These are phyloP conservation scores for Aschersonia sp. DNA, from an alignment of 2,329 filamentous ascomycete species.

Conservation along the genomic window DNA sequence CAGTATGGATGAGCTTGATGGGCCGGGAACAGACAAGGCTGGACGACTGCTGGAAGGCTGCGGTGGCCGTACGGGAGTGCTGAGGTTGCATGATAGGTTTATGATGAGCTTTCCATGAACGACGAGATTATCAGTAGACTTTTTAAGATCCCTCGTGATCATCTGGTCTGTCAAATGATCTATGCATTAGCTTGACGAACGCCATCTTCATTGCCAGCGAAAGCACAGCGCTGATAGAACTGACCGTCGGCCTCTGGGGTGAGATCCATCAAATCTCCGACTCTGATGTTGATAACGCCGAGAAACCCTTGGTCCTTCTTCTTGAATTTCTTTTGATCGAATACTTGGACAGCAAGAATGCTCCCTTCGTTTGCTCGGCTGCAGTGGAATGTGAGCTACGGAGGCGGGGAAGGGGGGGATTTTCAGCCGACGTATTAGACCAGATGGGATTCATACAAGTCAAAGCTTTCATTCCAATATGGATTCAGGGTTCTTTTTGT, in stretches of 20 bases:
- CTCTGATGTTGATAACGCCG: constrained; percentile 91
- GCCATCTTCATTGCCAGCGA: not conserved
- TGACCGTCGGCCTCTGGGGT: constrained; percentile 82
- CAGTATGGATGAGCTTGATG: constrained; percentile 28
- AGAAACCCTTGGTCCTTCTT: constrained; percentile 99
- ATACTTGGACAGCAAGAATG: constrained; percentile 94
- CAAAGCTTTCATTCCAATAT: constrained; percentile 99
- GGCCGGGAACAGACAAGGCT: constrained; percentile 26
- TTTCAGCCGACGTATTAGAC: too few species aligned
- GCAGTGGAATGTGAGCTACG: constrained; percentile 5
- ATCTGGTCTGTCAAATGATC: constrained; percentile 60
- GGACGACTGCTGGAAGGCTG: constrained; percentile 30
- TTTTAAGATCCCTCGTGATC: constrained; percentile 93
- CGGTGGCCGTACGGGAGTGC: constrained; percentile 46
- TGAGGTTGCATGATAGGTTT: constrained; percentile 85
- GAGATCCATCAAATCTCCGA: constrained; percentile 88
- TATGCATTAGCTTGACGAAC: not conserved
- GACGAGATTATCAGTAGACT: constrained; percentile 94
- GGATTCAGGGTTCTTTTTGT: constrained; percentile 96
- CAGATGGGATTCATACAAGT: constrained; percentile 54
- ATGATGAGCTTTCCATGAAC: constrained; percentile 97
- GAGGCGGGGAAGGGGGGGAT: constrained; percentile 4
- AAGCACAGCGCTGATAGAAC: constrained; percentile 14
- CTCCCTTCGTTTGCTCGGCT: constrained; percentile 89
- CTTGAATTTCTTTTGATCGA: constrained; percentile 99